phyloP scores from a whole-genome alignment of 192 early-diverging fungal genomes.

The Coemansia sp. region DNA sequence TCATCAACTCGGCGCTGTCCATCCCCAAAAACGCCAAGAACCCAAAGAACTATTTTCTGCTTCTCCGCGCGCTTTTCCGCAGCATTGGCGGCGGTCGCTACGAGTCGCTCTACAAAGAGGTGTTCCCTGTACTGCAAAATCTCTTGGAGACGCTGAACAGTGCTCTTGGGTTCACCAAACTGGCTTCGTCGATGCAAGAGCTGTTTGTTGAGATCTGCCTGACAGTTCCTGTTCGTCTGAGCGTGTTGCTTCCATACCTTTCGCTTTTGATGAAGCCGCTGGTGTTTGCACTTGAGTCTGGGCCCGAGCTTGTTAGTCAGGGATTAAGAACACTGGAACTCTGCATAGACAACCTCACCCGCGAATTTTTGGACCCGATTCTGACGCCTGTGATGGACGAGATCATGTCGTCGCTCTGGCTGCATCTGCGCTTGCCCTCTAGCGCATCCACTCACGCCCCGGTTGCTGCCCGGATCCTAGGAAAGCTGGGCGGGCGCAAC shows the following conservation, averaged over 20 bases:
- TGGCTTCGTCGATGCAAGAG: conserved; percentile 84
- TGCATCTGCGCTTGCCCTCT: conserved; percentile 83
- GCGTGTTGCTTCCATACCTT: conserved; percentile 89
- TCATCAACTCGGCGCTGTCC: conserved; percentile 88
- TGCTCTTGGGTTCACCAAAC: conserved; percentile 71
- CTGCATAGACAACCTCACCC: conserved; percentile 96
- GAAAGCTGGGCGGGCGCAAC: conserved; percentile 98
- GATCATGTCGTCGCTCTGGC: conserved; percentile 92
- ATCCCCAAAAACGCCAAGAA: conserved; percentile 78
- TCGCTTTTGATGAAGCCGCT: conserved; percentile 95
- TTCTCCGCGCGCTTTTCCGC: conserved; percentile 88
- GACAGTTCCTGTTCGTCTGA: conserved; percentile 94
- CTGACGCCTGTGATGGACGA: conserved; percentile 91
- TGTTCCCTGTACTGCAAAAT: conserved; percentile 88
- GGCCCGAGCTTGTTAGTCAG: conserved; percentile 93
- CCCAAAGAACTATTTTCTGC: conserved; percentile 89
- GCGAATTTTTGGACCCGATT: conserved; percentile 96
- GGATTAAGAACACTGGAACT: conserved; percentile 94
- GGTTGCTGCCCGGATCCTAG: conserved; percentile 87
- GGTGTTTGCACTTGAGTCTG: conserved; percentile 86
- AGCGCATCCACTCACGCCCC: conserved; percentile 82
- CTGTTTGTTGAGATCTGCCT: conserved; percentile 97
- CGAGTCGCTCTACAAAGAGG: conserved; percentile 94
- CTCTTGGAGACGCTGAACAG: conserved; percentile 90
- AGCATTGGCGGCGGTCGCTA: conserved; percentile 97